Evolutionary conservation across 495 filamentous ascomycete genomes (phyloP), one percentile per base, ranked within the genome.

Genomic region (Aspergillus kassunensis): DNA sequence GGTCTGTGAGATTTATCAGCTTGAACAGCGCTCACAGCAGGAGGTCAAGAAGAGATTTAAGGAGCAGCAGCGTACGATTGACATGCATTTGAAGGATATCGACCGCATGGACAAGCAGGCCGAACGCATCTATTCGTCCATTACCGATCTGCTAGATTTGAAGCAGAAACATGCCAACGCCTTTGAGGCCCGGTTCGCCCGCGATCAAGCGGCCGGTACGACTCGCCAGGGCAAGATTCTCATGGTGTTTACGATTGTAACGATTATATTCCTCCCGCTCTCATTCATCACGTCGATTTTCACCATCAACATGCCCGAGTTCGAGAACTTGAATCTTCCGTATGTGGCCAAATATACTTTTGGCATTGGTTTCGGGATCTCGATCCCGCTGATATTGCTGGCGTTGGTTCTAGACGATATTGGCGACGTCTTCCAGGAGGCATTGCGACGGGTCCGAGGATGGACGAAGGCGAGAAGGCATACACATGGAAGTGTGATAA

Each of bases 201-300:
- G 85, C 21, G 81, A 87, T 41, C 83, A 87, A 55, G 83, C 84
- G 1, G 74, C 79, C 1, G 80, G 79, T 2, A 86, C 84, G 0
- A 80, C 79, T 1, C 68, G 77, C n/a, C 86, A 89, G 58, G 76
- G 78, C n/a, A 82, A 86, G 55, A 87, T 83, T 4, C 82, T 88
- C 51, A 83, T 90, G 76, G 78, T 89, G 7, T 89, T 89, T 55
- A 90, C 86, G 6, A 81, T 87, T 52, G 84, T 87, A 6, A 86
- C 83, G 0, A 85, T 86, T 40, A 62, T 87, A 25, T 87, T 87
- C 70, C 66, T 89, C 4, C 84, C 84, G 0, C 62, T 87, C 45
- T 80, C 76, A 4, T 89, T 89, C 61, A 86, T 88, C 53, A 76
- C 81, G 0, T 78, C 80, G 1, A 78, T 88, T 40, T 87, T 87